Percentiles rank a stretch among this genome's conserved stretches.
These are phyloP conservation scores for Suillus lakei DNA, from an alignment of 768 basidiomycete genomes.

Conservation along the genomic window DNA sequence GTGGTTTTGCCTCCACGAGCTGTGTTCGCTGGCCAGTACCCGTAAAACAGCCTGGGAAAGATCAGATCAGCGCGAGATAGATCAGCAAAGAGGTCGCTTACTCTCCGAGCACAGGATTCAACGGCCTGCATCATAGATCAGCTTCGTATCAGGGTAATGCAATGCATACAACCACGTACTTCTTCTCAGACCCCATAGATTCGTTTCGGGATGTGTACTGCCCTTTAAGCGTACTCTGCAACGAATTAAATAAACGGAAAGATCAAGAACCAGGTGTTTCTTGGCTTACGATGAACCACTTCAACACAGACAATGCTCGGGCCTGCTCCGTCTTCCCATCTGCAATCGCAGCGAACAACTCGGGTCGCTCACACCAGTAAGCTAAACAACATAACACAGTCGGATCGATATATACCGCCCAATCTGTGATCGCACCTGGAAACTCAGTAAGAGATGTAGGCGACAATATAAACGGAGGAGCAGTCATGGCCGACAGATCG, in stretches of 20 bases:
- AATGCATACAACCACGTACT: conserved; percentile 55
- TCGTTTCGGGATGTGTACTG: conserved; percentile 96
- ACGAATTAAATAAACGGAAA: not conserved
- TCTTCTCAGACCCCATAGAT: conserved; percentile 97
- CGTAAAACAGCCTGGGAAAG: conserved; percentile 75
- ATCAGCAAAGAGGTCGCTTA: conserved; percentile 40
- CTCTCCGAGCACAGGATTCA: conserved; percentile 97
- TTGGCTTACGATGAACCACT: conserved; percentile 88
- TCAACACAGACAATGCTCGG: conserved; percentile 78
- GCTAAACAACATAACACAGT: conserved; percentile 48
- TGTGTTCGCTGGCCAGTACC: conserved; percentile 76
- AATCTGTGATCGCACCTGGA: conserved; percentile 61
- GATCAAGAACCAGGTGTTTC: not conserved
- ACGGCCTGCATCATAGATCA: conserved; percentile 57
- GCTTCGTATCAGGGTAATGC: conserved; percentile 8
- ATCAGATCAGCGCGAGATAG: not conserved
- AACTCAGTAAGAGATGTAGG: conserved; percentile 92
- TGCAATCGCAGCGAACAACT: conserved; percentile 85
- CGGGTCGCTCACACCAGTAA: conserved; percentile 97
- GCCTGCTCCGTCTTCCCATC: conserved; percentile 76
- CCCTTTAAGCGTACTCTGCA: conserved; percentile 87
- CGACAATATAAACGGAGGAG: conserved; percentile 91
- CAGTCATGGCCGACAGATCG: conserved; percentile 83
- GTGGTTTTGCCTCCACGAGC: conserved; percentile 78
- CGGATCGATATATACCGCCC: not conserved